phyloP scores from a whole-genome alignment of 169 alveolate species.

The Plasmodium knowlesi region DNA sequence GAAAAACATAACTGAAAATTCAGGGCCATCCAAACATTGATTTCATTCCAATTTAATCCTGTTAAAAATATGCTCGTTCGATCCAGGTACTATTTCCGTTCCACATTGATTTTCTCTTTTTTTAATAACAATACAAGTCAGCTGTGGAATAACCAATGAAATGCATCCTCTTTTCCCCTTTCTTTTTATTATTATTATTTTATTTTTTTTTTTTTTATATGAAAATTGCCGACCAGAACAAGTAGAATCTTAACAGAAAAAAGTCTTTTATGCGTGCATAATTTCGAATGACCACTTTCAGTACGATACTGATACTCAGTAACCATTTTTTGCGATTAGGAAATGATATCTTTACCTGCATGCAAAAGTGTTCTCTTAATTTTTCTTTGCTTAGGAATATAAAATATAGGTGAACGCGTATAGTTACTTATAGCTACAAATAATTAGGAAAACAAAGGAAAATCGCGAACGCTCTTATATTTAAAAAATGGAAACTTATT shows the following conservation, averaged over 20 bases:
- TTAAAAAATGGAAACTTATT: background rate
- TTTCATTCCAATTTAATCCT: too few relatives aligned
- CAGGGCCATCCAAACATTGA: background rate
- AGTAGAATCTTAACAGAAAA: background rate
- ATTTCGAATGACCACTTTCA: background rate
- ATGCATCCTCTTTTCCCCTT: background rate
- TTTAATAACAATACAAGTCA: background rate
- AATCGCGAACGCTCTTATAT: background rate
- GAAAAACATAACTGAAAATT: background rate
- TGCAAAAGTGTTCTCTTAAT: background rate
- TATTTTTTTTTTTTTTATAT: too few relatives aligned
- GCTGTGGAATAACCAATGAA: background rate
- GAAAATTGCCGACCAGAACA: background rate
- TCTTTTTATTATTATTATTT: too few relatives aligned
- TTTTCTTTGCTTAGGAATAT: background rate
- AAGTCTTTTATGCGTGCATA: background rate
- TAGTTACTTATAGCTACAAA: background rate
- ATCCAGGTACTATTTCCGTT: background rate
- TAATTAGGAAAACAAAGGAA: background rate
- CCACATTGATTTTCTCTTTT: background rate
- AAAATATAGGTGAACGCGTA: background rate
- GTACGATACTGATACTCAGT: background rate
- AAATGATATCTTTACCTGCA: background rate
- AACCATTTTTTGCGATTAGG: background rate
- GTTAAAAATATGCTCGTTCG: background rate